A percentile compares a stretch with the other conserved stretches of the same genome.
These are phyloP conservation scores for Neurospora sp. DNA, from an alignment of 495 filamentous ascomycete genomes.

Conservation along the genomic window DNA sequence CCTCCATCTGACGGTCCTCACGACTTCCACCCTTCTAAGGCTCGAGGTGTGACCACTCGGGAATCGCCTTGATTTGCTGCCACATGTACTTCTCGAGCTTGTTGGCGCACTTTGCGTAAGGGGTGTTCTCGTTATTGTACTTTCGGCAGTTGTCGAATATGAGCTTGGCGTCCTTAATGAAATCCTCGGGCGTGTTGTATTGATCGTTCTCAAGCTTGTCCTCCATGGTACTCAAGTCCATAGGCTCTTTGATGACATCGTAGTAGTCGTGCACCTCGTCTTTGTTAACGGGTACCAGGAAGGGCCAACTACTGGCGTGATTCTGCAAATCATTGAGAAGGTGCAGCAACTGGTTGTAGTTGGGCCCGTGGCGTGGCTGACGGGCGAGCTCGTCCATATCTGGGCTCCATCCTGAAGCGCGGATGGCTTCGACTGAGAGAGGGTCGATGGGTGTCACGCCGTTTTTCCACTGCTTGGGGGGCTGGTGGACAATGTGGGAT, in stretches of 20 bases:
- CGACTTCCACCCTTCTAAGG: slow-evolving; percentile 20
- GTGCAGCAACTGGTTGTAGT: slow-evolving; percentile 86
- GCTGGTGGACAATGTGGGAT: slow-evolving; percentile 75
- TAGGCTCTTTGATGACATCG: slow-evolving; percentile 94
- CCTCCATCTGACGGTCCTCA: background rate
- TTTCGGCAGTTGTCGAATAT: slow-evolving; percentile 91
- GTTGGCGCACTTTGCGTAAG: slow-evolving; percentile 91
- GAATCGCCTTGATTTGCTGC: slow-evolving; percentile 81
- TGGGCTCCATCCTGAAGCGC: slow-evolving; percentile 84
- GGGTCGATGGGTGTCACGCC: slow-evolving; percentile 60
- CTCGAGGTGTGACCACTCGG: slow-evolving; percentile 79
- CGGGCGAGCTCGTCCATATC: slow-evolving; percentile 97
- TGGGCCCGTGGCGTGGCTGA: slow-evolving; percentile 93
- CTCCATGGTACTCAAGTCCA: slow-evolving; percentile 96
- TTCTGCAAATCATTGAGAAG: slow-evolving; percentile 94
- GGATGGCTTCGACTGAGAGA: slow-evolving; percentile 70
- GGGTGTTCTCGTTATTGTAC: slow-evolving; percentile 92
- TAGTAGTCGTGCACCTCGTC: slow-evolving; percentile 97
- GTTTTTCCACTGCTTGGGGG: slow-evolving; percentile 71
- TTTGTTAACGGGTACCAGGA: slow-evolving; percentile 84
- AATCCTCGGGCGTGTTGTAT: slow-evolving; percentile 86
- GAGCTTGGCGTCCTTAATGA: slow-evolving; percentile 80
- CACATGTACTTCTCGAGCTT: slow-evolving; percentile 97
- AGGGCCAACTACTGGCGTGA: slow-evolving; percentile 84
- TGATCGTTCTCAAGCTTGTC: slow-evolving; percentile 87